A percentile compares a stretch with the other conserved stretches of the same genome.
These are phyloP conservation scores for Litsea cubeba DNA, from an alignment of 164 flowering plant genomes.

Conservation along the genomic window DNA sequence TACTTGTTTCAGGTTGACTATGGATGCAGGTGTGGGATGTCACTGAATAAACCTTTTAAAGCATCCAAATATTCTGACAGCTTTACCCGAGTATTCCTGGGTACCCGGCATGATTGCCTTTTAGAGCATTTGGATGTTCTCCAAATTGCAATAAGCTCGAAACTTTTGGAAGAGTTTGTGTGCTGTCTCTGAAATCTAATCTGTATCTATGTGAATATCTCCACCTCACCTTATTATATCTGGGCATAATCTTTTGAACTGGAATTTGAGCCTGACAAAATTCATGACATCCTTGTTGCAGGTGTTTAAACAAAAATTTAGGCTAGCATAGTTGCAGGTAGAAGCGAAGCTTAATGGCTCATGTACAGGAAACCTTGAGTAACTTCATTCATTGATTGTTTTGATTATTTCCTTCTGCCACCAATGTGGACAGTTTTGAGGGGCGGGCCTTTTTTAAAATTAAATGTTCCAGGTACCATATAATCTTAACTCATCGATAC, in stretches of 20 bases:
- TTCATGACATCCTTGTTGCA: slow-evolving; percentile 5
- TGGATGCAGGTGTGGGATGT: neutral
- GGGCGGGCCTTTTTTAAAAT: neutral
- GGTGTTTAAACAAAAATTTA: neutral
- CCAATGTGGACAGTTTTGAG: slow-evolving; percentile 8
- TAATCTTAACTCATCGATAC: neutral
- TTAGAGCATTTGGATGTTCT: neutral
- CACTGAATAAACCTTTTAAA: neutral
- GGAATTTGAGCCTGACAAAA: slow-evolving; percentile 2
- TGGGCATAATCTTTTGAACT: neutral
- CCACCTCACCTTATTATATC: neutral
- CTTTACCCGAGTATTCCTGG: neutral
- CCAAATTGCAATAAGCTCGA: neutral
- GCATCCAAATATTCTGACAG: neutral
- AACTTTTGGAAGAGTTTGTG: neutral
- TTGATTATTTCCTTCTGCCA: slow-evolving; percentile 11
- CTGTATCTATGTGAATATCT: neutral
- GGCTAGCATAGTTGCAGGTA: neutral
- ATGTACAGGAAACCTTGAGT: slow-evolving; percentile 24
- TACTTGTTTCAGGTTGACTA: neutral
- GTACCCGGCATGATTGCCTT: neutral
- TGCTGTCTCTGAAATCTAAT: neutral
- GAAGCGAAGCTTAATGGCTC: slow-evolving; percentile 9
- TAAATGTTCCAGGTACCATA: slow-evolving; percentile 22
- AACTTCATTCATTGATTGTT: slow-evolving; percentile 20